Evolutionary conservation across 495 filamentous ascomycete genomes (phyloP), one percentile per base, ranked within the genome.

Genomic region (Baudoinia panamericana): DNA sequence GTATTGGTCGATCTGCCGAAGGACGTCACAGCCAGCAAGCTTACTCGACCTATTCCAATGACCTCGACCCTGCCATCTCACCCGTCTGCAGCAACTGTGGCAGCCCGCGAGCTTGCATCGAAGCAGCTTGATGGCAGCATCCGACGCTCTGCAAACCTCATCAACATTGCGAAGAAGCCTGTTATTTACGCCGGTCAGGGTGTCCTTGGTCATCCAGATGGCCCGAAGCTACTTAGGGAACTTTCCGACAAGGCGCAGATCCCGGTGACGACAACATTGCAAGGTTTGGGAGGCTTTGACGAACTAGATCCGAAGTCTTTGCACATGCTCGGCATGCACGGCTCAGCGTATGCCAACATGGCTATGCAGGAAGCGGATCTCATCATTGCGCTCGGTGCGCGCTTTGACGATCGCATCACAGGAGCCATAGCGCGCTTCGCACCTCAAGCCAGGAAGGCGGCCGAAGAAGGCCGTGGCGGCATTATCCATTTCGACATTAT

Each of bases 311-410:
- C 73, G 45, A 82, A 82, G 70, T 71, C 75, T 33, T 66, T 85
- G 30, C 79, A 84, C 61, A 85, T 85, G 80, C 71, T 85, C 17
- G 80, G 80, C 41, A 85, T 85, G 80, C 80, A 85, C 62, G 80
- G 80, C 41, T 73, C 78, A 4, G 76, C 78, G 3, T 85, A 79
- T 58, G 80, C 80, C 51, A 85, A 85, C 64, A 71, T 82, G 67
- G 67, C 80, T 5, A 82, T 85, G 58, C 80, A 85, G 57, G 73
- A 82, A 48, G 75, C 80, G 8, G 80, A 85, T 56, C 65, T 85
- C 37, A 79, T 85, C 60, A 77, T 85, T 43, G 77, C 76, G 24
- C 73, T 85, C 15, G 80, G 80, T 42, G 75, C 65, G 19, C 78
- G 80, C 22, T 84, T 85, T 54, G 80, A 85, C 56, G 80, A 85